Evolutionary conservation across 2,329 filamentous ascomycete genomes (phyloP).

Genomic region (Aspergillus brasiliensis): DNA sequence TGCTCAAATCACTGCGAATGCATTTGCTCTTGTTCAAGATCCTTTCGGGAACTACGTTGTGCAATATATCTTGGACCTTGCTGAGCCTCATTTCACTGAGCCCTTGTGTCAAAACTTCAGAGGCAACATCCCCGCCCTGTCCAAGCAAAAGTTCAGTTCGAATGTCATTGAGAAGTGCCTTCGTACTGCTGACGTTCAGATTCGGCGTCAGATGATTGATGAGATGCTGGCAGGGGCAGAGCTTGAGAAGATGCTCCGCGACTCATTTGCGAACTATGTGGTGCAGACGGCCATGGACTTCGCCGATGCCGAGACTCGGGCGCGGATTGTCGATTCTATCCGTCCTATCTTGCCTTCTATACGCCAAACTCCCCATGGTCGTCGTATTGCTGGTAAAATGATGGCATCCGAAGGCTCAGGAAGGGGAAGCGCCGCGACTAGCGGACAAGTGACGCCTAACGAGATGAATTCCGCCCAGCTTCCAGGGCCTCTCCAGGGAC

Average conservation of each 20-base stretch:
- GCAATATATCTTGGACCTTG: conserved; percentile 96
- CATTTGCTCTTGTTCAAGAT: conserved; percentile 88
- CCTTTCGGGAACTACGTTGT: conserved; percentile 99
- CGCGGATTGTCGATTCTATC: conserved; percentile 77
- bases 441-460: conserved; percentile 43
- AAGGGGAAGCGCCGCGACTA: conserved; percentile 42
- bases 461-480: conserved; percentile 41
- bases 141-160: conserved; percentile 98
- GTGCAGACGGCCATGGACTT: conserved; percentile 95
- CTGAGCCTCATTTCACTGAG: conserved; percentile 83
- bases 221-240: conserved; percentile 76
- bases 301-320: conserved; percentile 71
- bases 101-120: conserved; percentile 81
- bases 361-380: conserved; percentile 88
- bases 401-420: conserved; percentile 54
- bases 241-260: conserved; percentile 84
- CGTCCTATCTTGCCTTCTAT: conserved; percentile 82
- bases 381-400: conserved; percentile 90
- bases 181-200: conserved; percentile 74
- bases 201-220: conserved; percentile 78
- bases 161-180: conserved; percentile 98
- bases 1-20: conserved; percentile 80
- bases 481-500: conserved; percentile 32
- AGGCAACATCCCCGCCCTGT: conserved; percentile 70
- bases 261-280: conserved; percentile 96